Percentiles rank a stretch among this genome's conserved stretches.
phyloP scores from a whole-genome alignment of 108 stramenopile species.

The Pseudonitzschia delicatissima region DNA sequence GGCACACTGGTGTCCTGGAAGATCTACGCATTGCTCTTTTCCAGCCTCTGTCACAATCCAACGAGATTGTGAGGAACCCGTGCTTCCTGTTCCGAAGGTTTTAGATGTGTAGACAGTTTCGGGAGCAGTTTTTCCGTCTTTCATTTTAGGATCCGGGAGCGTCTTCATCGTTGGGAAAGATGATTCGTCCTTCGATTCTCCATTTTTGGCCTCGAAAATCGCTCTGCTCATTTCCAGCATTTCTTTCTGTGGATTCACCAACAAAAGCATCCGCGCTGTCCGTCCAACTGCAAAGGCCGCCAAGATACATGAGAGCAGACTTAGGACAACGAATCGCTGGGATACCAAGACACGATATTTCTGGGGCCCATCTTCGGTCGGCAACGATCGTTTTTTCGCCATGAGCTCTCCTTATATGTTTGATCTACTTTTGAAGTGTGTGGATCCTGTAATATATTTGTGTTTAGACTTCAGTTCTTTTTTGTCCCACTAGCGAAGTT shows the following conservation, averaged over 20 bases:
- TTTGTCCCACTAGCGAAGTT: too few species aligned
- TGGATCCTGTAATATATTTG: too few species aligned
- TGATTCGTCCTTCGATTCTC: neutral
- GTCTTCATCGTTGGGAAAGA: neutral
- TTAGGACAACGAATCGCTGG: slow-evolving; percentile 37
- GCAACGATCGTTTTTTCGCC: neutral
- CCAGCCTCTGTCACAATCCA: slow-evolving; percentile 30
- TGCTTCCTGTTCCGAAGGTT: slow-evolving; percentile 39
- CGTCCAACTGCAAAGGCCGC: slow-evolving; percentile 52
- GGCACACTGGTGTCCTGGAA: slow-evolving; percentile 9
- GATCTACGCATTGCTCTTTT: slow-evolving; percentile 17
- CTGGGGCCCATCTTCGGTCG: neutral
- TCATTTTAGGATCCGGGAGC: slow-evolving; percentile 37
- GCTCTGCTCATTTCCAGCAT: neutral
- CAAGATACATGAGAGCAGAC: slow-evolving; percentile 30
- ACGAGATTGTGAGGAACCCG: slow-evolving; percentile 21
- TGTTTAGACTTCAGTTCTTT: too few species aligned
- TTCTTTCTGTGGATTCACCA: slow-evolving; percentile 9
- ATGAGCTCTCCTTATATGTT: neutral
- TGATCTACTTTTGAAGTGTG: slow-evolving; percentile 3
- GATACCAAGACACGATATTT: slow-evolving; percentile 33
- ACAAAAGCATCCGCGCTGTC: slow-evolving; percentile 39
- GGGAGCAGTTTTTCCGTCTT: slow-evolving; percentile 46
- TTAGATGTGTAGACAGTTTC: slow-evolving; percentile 62
- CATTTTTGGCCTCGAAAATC: neutral